Evolutionary conservation across 306 rosid genomes (phyloP), one percentile per base, ranked within the genome.

Genomic region (Glycine soja): DNA sequence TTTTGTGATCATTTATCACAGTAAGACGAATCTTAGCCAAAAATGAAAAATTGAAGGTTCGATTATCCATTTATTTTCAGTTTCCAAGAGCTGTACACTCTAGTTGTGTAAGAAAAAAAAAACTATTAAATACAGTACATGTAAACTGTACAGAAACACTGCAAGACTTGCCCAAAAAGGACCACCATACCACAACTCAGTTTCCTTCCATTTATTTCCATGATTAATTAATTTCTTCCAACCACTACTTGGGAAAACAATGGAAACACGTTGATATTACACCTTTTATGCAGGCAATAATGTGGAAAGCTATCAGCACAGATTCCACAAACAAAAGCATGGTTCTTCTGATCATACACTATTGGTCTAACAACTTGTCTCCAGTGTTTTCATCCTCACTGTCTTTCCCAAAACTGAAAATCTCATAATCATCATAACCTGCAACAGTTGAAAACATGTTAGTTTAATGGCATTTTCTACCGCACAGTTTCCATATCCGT

Each of bases 381-480:
- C 86, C 86, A 3, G 66, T 32, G 69, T 75, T 83, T 56, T 88
- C 92, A 63, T 83, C 88, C 83, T 90, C 97, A 0, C 77, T 74
- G n/a, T 90, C 91, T 84, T 89, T 90, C 47, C 11, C 81, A 63
- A 72, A 62, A 45, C 75, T 72, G 82, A 91, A 88, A 80, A 92
- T 88, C 83, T 92, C 97, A 64, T 62, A 63, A 76, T 95, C 98
- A 81, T 92, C 89, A 79, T 90, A 95, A 70, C 95, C 98, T 95
- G 84, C 86, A 85, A 68, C 50, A 81, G 79, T 46, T 48, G 32
- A 40, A 75, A 85, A 84, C 53, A 61, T 78, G 78, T 81, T 58
- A 30, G 54, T 73, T 24, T 32, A 42, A 63, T 30, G 10, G 53
- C 43, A 72, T 73, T 71, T n/a, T 66, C 57, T 52, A 58, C 64